Conservation (phyloP, 208 protist species). For the Acanthamoeba triangularis region DNA sequence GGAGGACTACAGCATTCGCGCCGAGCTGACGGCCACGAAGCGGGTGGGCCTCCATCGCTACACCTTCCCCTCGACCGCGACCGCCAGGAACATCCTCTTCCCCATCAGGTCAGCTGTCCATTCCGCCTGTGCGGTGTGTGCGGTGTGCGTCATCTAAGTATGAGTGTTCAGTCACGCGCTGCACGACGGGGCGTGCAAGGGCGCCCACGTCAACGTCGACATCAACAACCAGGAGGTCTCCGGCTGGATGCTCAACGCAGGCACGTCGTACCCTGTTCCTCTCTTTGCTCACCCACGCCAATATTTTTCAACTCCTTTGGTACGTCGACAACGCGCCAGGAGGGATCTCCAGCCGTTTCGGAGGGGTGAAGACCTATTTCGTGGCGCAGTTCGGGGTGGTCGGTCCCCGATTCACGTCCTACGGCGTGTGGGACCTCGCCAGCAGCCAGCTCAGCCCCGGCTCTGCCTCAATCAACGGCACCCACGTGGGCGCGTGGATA, state of each 20-base stretch:
- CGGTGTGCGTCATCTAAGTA: background rate
- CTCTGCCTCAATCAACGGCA: background rate
- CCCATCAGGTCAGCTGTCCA: background rate
- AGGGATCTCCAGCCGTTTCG: background rate
- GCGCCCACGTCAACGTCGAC: background rate
- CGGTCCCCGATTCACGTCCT: background rate
- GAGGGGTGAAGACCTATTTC: constrained; percentile 17
- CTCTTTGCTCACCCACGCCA: no score
- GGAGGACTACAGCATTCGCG: background rate
- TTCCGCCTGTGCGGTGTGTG: background rate
- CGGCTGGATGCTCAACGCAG: background rate
- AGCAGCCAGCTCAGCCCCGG: background rate
- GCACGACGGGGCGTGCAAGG: background rate
- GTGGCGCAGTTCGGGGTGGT: background rate
- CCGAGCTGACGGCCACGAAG: constrained; percentile 2
- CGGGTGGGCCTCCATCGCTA: background rate
- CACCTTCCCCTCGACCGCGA: background rate
- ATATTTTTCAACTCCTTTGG: no score
- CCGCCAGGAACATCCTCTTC: background rate
- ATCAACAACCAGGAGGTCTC: background rate
- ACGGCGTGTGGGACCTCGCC: background rate
- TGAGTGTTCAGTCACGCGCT: background rate
- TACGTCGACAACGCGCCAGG: background rate
- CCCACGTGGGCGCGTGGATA: background rate
- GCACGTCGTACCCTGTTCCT: background rate